Base-by-base conservation (phyloP, 2,329 filamentous ascomycete genomes). In the Lecanicillium sp. region DNA sequence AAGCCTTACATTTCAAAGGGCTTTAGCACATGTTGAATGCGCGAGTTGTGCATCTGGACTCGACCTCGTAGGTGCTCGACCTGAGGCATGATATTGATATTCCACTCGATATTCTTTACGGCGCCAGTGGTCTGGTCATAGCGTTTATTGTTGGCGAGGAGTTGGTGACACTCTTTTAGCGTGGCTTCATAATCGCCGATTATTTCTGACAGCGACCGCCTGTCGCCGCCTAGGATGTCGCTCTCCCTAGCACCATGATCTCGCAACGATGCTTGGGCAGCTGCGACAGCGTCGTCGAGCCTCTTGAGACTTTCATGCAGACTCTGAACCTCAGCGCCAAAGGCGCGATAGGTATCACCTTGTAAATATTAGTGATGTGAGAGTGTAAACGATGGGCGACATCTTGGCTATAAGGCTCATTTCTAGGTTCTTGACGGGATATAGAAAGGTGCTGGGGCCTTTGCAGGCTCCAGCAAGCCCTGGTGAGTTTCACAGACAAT, bases 1-100 rank as follows among this genome's bases (percentile, higher is more conserved):
- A 7, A 25, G 22, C 22, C 57, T 46, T 43, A 59, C 58, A 62
- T 57, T 36, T 62, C 55, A 31, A 62, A 59, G 1, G 59, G 59
- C 35, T 57, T 57, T 27, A 62, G 33, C 1, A 60, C 43, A 22
- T 55, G 56, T 12, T 53, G 40, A 7, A 62, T 47, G 39, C 58
- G 59, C 15, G 53, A 51, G 40, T 56, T 59, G 38, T 62, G 59
- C 13, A 61, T 42, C n/a, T 45, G 42, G 15, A 62, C 57, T 6
- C 52, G 48, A 22, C 49, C 43, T 5, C 58, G 54, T 7, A 62
- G 45, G 17, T 50, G 48, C 15, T 62, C 56, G 17, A 52, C 59
- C 12, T 33, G 44, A 1, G 57, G 57, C 34, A 58, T 54, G 5
- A 60, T 55, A 12, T 60, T 46, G 1, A 56, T 45, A 42, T 62